phyloP scores from a whole-genome alignment of 148 eudicot species.

The Agrostemma githago region DNA sequence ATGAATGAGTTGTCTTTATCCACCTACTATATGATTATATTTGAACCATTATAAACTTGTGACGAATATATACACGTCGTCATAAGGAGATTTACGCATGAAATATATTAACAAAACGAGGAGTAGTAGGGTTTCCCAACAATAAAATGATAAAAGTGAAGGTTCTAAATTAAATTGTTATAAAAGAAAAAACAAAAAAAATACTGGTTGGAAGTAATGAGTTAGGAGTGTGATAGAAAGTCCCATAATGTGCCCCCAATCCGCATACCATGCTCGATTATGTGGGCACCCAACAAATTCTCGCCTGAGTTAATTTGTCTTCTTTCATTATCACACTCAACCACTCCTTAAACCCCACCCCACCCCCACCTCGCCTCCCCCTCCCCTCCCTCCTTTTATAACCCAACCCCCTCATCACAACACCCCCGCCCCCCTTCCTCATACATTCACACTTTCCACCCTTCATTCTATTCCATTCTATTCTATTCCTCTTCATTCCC shows the following conservation, averaged over 20 bases:
- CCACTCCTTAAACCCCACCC: not conserved
- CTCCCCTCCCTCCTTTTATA: not conserved
- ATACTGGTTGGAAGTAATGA: not conserved
- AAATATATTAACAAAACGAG: too few species aligned
- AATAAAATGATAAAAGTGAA: too few species aligned
- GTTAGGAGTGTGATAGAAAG: not conserved
- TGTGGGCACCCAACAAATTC: slow-evolving; percentile 5
- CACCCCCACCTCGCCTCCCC: too few species aligned
- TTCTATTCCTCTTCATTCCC: not conserved
- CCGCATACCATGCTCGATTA: slow-evolving; percentile 3
- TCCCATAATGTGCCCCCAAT: not conserved
- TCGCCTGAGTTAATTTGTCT: slow-evolving; percentile 1
- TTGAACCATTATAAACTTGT: not conserved
- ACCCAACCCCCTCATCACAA: not conserved
- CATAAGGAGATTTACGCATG: not conserved
- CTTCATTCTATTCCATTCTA: not conserved
- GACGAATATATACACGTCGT: not conserved
- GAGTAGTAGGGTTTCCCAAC: too few species aligned
- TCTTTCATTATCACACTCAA: not conserved
- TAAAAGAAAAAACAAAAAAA: too few species aligned
- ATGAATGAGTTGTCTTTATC: too few species aligned
- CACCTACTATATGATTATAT: too few species aligned
- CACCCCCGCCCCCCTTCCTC: not conserved
- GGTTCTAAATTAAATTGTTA: not conserved
- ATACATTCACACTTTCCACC: not conserved